phyloP scores from a whole-genome alignment of 306 rosid genomes.

The Quercus alba region DNA sequence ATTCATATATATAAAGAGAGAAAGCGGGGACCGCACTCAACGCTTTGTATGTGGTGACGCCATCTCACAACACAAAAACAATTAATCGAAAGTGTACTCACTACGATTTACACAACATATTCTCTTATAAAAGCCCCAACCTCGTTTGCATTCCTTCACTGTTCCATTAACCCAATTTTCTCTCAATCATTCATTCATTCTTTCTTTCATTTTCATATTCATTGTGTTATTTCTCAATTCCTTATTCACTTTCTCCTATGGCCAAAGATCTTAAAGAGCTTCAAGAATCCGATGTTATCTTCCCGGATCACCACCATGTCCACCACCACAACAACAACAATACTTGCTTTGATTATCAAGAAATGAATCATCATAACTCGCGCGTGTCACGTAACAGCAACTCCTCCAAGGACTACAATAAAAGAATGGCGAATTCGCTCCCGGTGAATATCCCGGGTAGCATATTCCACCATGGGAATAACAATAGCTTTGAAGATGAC shows the following conservation, averaged over 20 bases:
- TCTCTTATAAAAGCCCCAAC: conserved; percentile 20
- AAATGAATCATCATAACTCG: background rate
- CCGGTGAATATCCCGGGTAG: conserved; percentile 62
- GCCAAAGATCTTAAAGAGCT: conserved; percentile 58
- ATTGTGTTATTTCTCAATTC: too few species aligned
- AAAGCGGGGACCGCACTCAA: conserved; percentile 62
- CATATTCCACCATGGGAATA: background rate
- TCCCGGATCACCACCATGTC: conserved; percentile 36
- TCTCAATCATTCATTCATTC: background rate
- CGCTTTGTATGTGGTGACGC: conserved; percentile 35
- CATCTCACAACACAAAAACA: conserved; percentile 41
- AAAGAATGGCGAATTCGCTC: conserved; percentile 28
- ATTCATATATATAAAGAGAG: background rate
- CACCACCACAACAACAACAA: background rate
- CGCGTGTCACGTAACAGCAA: background rate
- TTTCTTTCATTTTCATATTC: background rate
- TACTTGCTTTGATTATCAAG: background rate
- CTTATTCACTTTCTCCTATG: conserved; percentile 3
- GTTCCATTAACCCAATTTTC: conserved; percentile 24
- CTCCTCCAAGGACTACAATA: background rate
- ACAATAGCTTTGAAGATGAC: conserved; percentile 24
- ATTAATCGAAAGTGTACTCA: conserved; percentile 30
- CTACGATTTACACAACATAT: conserved; percentile 29
- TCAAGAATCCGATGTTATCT: conserved; percentile 70
- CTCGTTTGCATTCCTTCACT: conserved; percentile 13